Evolutionary conservation across 2,329 filamentous ascomycete genomes (phyloP).

Genomic region (Botrytis aclada): DNA sequence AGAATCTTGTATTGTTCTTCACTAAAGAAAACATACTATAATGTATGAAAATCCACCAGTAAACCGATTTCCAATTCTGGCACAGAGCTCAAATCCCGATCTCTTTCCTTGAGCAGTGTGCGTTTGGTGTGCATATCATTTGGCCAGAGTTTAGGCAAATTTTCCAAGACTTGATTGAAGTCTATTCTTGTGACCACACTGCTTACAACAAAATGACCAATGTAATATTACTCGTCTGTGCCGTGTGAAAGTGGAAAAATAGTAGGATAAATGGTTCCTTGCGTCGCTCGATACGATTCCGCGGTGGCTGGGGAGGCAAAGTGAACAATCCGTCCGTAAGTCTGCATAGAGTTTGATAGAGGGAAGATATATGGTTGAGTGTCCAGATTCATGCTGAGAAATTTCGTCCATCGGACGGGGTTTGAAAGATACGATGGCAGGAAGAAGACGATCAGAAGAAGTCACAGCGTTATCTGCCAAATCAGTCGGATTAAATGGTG

Average conservation of each 20-base stretch:
- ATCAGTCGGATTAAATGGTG: no score
- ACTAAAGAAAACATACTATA: background rate
- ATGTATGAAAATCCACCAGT: background rate
- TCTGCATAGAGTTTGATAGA: background rate
- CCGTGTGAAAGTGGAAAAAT: background rate
- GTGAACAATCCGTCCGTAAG: background rate
- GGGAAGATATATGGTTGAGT: constrained; percentile 1
- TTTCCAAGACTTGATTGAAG: background rate
- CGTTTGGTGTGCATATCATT: background rate
- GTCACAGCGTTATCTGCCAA: background rate
- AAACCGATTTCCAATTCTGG: no score
- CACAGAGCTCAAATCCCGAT: background rate
- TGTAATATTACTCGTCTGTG: background rate
- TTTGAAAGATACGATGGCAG: background rate
- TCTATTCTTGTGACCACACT: background rate
- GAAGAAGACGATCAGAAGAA: background rate
- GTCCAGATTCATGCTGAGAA: background rate
- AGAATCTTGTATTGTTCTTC: background rate
- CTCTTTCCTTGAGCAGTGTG: background rate
- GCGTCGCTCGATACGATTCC: background rate
- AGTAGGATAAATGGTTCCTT: background rate
- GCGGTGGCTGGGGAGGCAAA: background rate
- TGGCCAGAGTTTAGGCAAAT: background rate
- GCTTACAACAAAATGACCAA: background rate
- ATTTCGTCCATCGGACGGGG: background rate